phyloP scores from a whole-genome alignment of 352 stramenopile species.

The Pythium phragmitis region DNA sequence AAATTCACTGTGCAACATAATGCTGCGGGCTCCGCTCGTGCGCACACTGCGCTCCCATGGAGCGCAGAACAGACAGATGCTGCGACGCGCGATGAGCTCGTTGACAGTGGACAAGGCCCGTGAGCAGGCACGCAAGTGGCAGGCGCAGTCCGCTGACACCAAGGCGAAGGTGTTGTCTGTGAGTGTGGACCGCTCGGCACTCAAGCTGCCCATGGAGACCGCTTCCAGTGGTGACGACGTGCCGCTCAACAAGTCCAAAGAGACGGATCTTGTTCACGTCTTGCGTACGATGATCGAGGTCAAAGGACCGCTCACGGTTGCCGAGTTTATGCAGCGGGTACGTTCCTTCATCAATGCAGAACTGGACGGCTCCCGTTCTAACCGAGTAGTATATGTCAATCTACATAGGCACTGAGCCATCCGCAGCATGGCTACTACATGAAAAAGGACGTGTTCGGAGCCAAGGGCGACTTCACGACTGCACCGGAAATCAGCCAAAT shows the following conservation, averaged over 20 bases:
- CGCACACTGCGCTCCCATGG: background rate
- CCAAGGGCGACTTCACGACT: slow-evolving; percentile 92
- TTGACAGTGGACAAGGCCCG: slow-evolving; percentile 24
- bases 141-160: slow-evolving; percentile 41
- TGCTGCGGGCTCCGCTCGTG: background rate
- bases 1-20: background rate
- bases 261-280: slow-evolving; percentile 73
- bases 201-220: slow-evolving; percentile 50
- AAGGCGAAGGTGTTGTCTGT: slow-evolving; percentile 63
- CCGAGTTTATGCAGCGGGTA: slow-evolving; percentile 93
- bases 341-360: background rate
- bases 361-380: too few species aligned
- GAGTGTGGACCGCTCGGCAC: slow-evolving; percentile 67
- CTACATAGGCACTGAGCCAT: slow-evolving; percentile 78
- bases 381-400: too few species aligned
- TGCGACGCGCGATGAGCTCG: slow-evolving; percentile 26
- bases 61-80: background rate
- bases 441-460: slow-evolving; percentile 91
- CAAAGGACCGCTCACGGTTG: slow-evolving; percentile 90
- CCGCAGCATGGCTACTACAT: slow-evolving; percentile 96
- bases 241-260: slow-evolving; percentile 45
- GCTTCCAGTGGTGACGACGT: slow-evolving; percentile 14
- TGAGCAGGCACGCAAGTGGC: slow-evolving; percentile 61
- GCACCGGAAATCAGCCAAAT: slow-evolving; percentile 93
- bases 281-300: slow-evolving; percentile 92